Percentiles rank a stretch among this genome's conserved stretches.
phyloP scores from a whole-genome alignment of 495 filamentous ascomycete genomes.

The Penicillium cosmopolitanum region DNA sequence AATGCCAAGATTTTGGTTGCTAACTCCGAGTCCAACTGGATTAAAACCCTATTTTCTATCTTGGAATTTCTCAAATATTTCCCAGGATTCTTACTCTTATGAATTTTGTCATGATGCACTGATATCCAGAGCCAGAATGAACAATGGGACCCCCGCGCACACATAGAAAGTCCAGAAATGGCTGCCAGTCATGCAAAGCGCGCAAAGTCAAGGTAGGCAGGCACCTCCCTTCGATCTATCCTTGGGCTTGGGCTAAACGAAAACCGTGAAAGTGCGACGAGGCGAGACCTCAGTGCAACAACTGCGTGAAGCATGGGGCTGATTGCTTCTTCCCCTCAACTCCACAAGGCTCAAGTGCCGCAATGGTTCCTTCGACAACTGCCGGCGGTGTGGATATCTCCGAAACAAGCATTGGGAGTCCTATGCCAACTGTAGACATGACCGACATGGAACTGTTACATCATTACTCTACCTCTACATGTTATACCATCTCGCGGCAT shows the following conservation, averaged over 20 bases:
- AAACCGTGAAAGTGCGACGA: constrained; percentile 17
- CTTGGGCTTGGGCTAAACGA: no score
- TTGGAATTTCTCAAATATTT: no score
- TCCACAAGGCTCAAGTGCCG: neutral
- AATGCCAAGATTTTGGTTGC: neutral
- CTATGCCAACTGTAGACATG: neutral
- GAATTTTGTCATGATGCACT: neutral
- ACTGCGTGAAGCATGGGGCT: constrained; percentile 14
- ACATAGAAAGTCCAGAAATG: constrained; percentile 18
- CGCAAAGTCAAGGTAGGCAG: constrained; percentile 17
- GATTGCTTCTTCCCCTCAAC: constrained; percentile 4
- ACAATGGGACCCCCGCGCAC: constrained; percentile 6
- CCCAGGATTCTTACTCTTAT: neutral
- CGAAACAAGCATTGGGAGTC: constrained; percentile 4
- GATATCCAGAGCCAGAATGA: neutral
- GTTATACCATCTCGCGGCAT: constrained; percentile 16
- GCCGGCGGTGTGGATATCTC: neutral
- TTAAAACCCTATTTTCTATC: neutral
- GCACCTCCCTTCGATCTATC: neutral
- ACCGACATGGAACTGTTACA: constrained; percentile 20
- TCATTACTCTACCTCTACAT: constrained; percentile 23
- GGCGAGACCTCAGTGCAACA: constrained; percentile 14
- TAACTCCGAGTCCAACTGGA: neutral
- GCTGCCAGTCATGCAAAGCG: constrained; percentile 14
- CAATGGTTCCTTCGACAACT: neutral